Evolutionary conservation across 352 stramenopile genomes (phyloP).

Genomic region (Phytophthora palmivora): DNA sequence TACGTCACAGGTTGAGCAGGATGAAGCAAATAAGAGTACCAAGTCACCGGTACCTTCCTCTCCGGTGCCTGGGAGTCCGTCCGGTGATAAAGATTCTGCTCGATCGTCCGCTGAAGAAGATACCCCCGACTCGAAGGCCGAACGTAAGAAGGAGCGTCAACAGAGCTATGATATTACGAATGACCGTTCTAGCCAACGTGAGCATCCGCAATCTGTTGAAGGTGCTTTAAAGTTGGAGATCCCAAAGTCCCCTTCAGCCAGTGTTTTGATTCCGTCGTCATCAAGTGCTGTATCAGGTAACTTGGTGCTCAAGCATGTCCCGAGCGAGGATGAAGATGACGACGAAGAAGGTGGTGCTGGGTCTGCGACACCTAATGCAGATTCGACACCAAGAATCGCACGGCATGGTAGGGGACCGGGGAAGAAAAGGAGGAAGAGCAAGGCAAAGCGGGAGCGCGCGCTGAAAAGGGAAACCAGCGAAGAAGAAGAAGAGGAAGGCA

Average conservation of each 20-base stretch:
- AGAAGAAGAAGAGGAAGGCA: slow-evolving; percentile 43
- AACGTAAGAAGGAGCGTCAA: slow-evolving; percentile 16
- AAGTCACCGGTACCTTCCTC: slow-evolving; percentile 27
- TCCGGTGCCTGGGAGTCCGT: slow-evolving; percentile 16
- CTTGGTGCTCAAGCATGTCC: slow-evolving; percentile 32
- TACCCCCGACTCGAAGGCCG: slow-evolving; percentile 10
- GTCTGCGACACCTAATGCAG: slow-evolving; percentile 27
- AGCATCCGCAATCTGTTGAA: slow-evolving; percentile 15
- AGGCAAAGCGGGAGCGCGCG: slow-evolving; percentile 40
- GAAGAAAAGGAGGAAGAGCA: slow-evolving; percentile 78
- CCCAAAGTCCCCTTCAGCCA: slow-evolving; percentile 32
- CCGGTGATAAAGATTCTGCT: slow-evolving; percentile 27
- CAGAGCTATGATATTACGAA: neutral
- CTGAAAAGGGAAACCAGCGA: slow-evolving; percentile 31
- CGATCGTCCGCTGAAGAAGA: slow-evolving; percentile 33
- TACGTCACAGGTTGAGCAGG: slow-evolving; percentile 3
- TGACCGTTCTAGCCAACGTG: neutral
- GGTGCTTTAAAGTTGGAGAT: slow-evolving; percentile 37
- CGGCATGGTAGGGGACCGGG: slow-evolving; percentile 20
- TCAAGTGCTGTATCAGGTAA: neutral
- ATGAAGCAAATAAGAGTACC: neutral
- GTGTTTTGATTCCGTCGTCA: slow-evolving; percentile 23
- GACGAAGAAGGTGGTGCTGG: slow-evolving; percentile 49
- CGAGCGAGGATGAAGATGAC: slow-evolving; percentile 57
- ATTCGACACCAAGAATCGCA: slow-evolving; percentile 29